Evolutionary conservation across 768 basidiomycete species (phyloP).

Genomic region (Tulasnella sp.): DNA sequence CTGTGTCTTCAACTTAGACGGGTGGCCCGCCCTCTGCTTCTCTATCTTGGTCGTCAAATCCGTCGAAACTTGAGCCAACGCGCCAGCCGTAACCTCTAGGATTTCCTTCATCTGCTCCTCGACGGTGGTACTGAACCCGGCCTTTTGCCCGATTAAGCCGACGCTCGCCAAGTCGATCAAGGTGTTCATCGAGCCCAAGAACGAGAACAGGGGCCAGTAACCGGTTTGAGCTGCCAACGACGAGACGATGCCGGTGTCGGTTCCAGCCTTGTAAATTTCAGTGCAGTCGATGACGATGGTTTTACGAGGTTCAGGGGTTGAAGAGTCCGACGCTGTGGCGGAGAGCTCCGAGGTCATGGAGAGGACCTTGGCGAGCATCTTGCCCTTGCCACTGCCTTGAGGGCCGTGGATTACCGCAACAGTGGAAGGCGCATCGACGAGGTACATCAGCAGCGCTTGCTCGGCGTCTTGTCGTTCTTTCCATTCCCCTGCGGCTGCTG

Average conservation of each 20-base stretch:
- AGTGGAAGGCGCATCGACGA: constrained; percentile 72
- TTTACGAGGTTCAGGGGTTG: constrained; percentile 44
- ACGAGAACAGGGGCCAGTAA: constrained; percentile 84
- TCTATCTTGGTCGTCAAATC: constrained; percentile 25
- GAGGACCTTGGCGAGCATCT: constrained; percentile 50
- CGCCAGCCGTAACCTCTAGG: constrained; percentile 68
- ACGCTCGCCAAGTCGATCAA: constrained; percentile 88
- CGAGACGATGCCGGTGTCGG: constrained; percentile 62
- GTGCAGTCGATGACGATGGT: constrained; percentile 79
- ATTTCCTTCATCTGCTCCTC: constrained; percentile 81
- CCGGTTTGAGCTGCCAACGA: constrained; percentile 78
- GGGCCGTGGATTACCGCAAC: constrained; percentile 77
- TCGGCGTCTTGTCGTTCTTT: constrained; percentile 80
- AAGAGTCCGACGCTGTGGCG: not conserved
- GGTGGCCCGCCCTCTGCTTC: constrained; percentile 32
- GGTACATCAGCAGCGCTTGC: constrained; percentile 59
- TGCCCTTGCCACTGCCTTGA: constrained; percentile 74
- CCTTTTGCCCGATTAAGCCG: constrained; percentile 96
- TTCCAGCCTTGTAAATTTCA: constrained; percentile 60
- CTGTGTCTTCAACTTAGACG: constrained; percentile 11
- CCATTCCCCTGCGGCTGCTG: constrained; percentile 70
- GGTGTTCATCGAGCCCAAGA: constrained; percentile 72
- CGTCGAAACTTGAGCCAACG: constrained; percentile 43
- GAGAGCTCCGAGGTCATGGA: not conserved
- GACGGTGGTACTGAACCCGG: constrained; percentile 75